Evolutionary conservation across 1,284 basidiomycete genomes (phyloP), one percentile per base, ranked within the genome.

Genomic region (Pseudozyma sp.): DNA sequence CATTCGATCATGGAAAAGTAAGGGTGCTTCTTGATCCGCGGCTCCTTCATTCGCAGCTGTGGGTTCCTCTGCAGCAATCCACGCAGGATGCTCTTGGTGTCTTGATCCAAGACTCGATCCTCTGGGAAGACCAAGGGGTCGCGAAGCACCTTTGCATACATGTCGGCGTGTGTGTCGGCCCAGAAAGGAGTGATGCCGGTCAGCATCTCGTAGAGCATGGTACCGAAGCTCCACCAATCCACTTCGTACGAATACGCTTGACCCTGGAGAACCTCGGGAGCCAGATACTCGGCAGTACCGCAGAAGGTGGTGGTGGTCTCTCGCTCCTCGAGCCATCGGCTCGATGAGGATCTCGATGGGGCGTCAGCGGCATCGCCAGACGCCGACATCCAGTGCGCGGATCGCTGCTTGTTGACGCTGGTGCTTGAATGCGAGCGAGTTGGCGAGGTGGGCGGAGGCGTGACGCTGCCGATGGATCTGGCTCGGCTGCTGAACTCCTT

Each of bases 121-220:
- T 94, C 92, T 3, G 92, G 92, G 87, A 97, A 97, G 78, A 90
- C 88, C 69, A 95, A 86, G 77, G 94, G 93, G 74, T 94, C 92
- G 84, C 93, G 92, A 71, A 95, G 86, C 40, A 94, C 93, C 72
- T 91, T 88, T 56, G 93, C 90, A 86, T 97, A 97, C 94, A 97
- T 97, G 80, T 96, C 92, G 45, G 92, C 90, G 84, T 95, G 94
- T 79, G 94, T 94, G 81, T 93, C 91, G 19, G 93, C 92, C 91
- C 92, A 94, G 91, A 99, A 99, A 43, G 97, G 97, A 56, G 97
- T 99, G 63, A 94, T 97, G 30, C 94, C 95, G 84, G 92, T 97
- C 85, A 99, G 96, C 97, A 99, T 99, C 87, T 99, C 97, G 87
- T 97, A 97, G 79, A 99, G 94, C 82, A 99, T 89, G 80, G 99